Evolutionary conservation across 768 basidiomycete species (phyloP).

Genomic region (Pleurotus pulmonarius): DNA sequence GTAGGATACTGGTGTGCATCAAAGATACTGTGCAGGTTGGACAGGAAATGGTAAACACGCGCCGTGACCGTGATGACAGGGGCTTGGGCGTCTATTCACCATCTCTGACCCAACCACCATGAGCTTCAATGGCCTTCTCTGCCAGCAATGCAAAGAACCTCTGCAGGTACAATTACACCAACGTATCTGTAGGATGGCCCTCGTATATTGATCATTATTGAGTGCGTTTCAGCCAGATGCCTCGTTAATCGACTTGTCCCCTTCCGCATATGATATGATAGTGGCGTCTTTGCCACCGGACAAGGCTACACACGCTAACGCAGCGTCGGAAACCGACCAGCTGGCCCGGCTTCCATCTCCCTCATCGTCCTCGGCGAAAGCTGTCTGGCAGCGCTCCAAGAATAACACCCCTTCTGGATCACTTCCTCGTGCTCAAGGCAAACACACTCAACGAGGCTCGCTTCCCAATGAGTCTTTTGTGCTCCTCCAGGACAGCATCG

Average conservation of each 20-base stretch:
- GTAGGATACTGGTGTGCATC: no score
- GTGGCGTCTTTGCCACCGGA: conserved; percentile 62
- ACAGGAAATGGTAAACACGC: no score
- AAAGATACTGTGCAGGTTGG: no score
- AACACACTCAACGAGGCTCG: conserved; percentile 51
- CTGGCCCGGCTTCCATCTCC: conserved; percentile 44
- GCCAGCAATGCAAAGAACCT: conserved; percentile 91
- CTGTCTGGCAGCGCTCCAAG: conserved; percentile 61
- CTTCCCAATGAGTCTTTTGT: conserved; percentile 88
- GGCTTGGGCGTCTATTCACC: conserved; percentile 6
- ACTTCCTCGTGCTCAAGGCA: conserved; percentile 56
- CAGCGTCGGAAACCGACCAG: conserved; percentile 40
- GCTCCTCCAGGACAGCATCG: conserved; percentile 79
- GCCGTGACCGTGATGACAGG: not conserved
- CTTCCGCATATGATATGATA: conserved; percentile 86
- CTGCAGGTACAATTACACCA: conserved; percentile 53
- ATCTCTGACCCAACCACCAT: conserved; percentile 22
- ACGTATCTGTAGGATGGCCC: not conserved
- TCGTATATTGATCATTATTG: not conserved
- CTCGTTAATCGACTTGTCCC: conserved; percentile 84
- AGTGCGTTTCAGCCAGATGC: conserved; percentile 62
- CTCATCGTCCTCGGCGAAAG: conserved; percentile 48
- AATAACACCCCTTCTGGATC: conserved; percentile 33
- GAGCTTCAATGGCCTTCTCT: conserved; percentile 48
- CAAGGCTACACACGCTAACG: conserved; percentile 33